Conservation (phyloP, 805 yeast genomes). For the Maudiozyma bulderi region DNA sequence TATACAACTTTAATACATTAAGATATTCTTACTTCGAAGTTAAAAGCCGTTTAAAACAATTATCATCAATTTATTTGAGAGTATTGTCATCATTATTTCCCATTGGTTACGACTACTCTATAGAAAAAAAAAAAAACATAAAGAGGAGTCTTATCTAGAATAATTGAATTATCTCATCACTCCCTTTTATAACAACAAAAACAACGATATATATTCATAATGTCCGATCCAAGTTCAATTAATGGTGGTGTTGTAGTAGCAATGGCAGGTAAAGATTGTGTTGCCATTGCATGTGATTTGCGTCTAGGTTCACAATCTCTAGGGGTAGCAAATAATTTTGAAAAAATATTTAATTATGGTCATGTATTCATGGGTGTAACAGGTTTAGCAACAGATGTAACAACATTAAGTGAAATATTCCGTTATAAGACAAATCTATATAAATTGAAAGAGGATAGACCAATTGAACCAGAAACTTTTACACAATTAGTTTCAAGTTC, state of each 20-base stretch:
- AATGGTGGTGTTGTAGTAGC: conserved; percentile 97
- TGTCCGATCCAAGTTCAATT: conserved; percentile 74
- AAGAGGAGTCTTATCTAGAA: no score
- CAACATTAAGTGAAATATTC: conserved; percentile 72
- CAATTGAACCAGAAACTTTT: conserved; percentile 86
- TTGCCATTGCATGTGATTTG: conserved; percentile 93
- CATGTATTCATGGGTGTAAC: conserved; percentile 85
- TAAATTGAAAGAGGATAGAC: conserved; percentile 82
- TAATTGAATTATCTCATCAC: no score
- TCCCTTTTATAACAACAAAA: no score
- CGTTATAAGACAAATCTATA: conserved; percentile 80
- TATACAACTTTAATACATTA: no score
- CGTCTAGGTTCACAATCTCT: conserved; percentile 89
- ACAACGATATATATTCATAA: not conserved
- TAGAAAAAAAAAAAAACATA: no score
- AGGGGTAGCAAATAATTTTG: conserved; percentile 87
- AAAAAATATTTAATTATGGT: conserved; percentile 80
- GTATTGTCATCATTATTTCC: no score
- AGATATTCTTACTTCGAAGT: no score
- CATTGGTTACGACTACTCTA: no score
- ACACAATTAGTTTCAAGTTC: conserved; percentile 88
- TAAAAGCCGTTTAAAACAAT: no score
- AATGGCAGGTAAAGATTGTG: conserved; percentile 97
- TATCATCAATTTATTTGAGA: no score
- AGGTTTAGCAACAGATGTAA: conserved; percentile 91